Evolutionary conservation across 495 filamentous ascomycete genomes (phyloP).

Genomic region (Podospora anserina): DNA sequence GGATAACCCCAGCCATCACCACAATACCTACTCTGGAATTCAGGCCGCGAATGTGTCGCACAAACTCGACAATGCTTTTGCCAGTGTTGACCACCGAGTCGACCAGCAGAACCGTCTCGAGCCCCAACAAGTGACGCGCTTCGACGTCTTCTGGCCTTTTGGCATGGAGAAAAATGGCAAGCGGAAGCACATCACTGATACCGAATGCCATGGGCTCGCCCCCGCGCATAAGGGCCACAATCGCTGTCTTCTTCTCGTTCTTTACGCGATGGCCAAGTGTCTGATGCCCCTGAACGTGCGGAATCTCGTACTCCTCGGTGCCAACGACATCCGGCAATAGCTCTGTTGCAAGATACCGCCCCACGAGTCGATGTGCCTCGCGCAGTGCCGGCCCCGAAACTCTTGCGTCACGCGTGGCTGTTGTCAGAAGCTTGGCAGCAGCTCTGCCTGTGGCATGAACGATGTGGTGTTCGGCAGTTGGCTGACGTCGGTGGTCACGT

Average conservation of each 20-base stretch:
- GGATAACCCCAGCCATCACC: conserved; percentile 56
- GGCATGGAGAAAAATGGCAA: conserved; percentile 58
- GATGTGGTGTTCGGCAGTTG: conserved; percentile 26
- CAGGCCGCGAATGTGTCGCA: conserved; percentile 48
- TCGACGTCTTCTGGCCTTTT: conserved; percentile 45
- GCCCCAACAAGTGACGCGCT: conserved; percentile 40
- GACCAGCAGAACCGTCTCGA: conserved; percentile 51
- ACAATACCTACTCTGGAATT: conserved; percentile 47
- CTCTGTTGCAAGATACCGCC: conserved; percentile 54
- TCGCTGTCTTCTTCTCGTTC: conserved; percentile 51
- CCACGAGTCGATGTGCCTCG: conserved; percentile 50
- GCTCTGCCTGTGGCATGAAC: conserved; percentile 45
- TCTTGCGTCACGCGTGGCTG: conserved; percentile 53
- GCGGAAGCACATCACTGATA: conserved; percentile 54
- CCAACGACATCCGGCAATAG: conserved; percentile 51
- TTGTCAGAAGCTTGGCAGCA: conserved; percentile 55
- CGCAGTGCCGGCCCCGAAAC: conserved; percentile 47
- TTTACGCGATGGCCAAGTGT: conserved; percentile 52
- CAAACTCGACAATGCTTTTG: conserved; percentile 51
- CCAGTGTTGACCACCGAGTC: conserved; percentile 64
- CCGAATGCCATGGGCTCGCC: conserved; percentile 67
- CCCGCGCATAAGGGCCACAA: conserved; percentile 63
- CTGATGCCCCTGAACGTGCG: conserved; percentile 52
- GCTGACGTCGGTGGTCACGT: background rate
- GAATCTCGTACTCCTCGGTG: conserved; percentile 50